Base-by-base conservation (phyloP, 345 rosid genomes). In the Lepidium africanum region DNA sequence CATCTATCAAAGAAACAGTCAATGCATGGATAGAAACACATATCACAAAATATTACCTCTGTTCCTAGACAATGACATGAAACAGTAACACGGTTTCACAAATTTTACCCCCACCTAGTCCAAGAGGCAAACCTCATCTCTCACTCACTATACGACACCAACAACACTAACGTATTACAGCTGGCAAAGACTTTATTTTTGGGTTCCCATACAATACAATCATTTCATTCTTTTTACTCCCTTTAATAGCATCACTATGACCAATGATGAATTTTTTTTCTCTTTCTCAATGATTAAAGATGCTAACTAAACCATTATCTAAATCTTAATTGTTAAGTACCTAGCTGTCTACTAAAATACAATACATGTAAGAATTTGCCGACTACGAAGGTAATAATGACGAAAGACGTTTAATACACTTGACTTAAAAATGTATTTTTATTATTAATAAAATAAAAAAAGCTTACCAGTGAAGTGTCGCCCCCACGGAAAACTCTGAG, bases 401-500 rank as follows among this genome's bases (percentile, higher is more conserved):
- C 13, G 23, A 21, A 21, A 21, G 23, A 21, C 2, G 16, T 56
- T 46, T 37, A 56, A 37, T 56, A 37, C 30, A 56, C 43, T 56
- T 36, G 45, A 25, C 23, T 21, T 21, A 21, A 21, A 21, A 21
- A 21, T 21, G 23, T 21, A 21, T 21, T 21, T 21, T 21, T 21
- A 21, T 21, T 25, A 3, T 25, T 25, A 25, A 25, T 25, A 39
- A 70, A 25, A 21, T 36, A 21, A 13, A 39, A n/a, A 23, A 70
- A 21, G 50, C 82, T 78, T 68, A 91, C 97, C 89, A 78, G 76
- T 65, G 90, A 76, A 12, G 85, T 67, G 78, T 86, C 87, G 48
- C 81, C 75, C 78, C 88, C 89, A 73, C 94, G 71, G 64, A 86
- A 80, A 54, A 87, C 46, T 65, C 88, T 79, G 73, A 89, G 75